Percentiles rank a stretch among this genome's conserved stretches.
Conservation (phyloP, 2,329 filamentous ascomycete genomes). For the Tolypocladium nubicola region DNA sequence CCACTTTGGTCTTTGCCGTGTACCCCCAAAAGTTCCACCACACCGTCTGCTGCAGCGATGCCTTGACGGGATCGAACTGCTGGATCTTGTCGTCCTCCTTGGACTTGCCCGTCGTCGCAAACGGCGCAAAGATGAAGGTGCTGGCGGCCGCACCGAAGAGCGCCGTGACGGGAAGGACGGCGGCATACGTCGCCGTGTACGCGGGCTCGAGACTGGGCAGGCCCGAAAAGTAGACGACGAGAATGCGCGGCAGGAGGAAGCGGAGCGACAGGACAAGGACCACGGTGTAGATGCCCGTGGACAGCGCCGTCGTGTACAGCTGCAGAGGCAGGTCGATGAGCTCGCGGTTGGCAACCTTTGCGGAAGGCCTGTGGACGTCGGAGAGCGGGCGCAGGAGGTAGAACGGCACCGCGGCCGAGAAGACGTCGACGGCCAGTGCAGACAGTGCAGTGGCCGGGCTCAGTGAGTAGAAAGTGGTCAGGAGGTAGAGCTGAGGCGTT, state of each 20-base stretch:
- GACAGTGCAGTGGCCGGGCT: slow-evolving; percentile 47
- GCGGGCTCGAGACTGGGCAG: slow-evolving; percentile 59
- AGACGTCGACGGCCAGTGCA: slow-evolving; percentile 56
- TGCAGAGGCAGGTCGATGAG: slow-evolving; percentile 56
- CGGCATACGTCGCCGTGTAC: slow-evolving; percentile 50
- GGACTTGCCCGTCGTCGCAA: slow-evolving; percentile 41
- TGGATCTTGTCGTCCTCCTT: slow-evolving; percentile 35
- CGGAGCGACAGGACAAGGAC: slow-evolving; percentile 58
- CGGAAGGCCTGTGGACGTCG: slow-evolving; percentile 47
- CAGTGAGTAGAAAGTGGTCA: slow-evolving; percentile 68
- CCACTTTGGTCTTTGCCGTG: slow-evolving; percentile 48
- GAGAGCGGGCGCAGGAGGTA: slow-evolving; percentile 60
- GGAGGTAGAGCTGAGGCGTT: slow-evolving; percentile 51
- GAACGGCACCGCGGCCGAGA: slow-evolving; percentile 64
- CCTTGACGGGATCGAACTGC: slow-evolving; percentile 53
- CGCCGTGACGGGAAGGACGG: slow-evolving; percentile 48
- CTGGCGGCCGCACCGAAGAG: slow-evolving; percentile 59
- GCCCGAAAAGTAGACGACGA: slow-evolving; percentile 67
- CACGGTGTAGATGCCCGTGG: slow-evolving; percentile 65
- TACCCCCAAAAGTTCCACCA: slow-evolving; percentile 64
- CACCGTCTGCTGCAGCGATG: slow-evolving; percentile 59
- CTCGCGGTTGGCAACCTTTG: slow-evolving; percentile 46
- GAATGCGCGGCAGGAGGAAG: slow-evolving; percentile 57
- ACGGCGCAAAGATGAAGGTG: slow-evolving; percentile 67
- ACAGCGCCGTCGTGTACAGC: slow-evolving; percentile 55